Evolutionary conservation across 2,329 filamentous ascomycete species (phyloP), one percentile per base, ranked within the genome.

Genomic region (Cordyceps fumosorosea): DNA sequence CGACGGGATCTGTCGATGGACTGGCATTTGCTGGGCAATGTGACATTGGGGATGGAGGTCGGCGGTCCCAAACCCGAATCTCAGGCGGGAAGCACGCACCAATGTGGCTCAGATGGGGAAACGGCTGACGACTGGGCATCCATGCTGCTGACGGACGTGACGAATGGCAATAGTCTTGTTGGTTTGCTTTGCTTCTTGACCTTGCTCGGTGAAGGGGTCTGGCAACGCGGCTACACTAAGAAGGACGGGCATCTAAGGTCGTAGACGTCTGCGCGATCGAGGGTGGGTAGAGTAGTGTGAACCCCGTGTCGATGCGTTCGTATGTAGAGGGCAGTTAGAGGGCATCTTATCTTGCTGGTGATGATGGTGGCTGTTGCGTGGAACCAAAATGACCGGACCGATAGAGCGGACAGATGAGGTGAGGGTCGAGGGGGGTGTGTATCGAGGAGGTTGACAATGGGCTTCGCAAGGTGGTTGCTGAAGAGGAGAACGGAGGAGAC

Each of bases 1-100:
- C 42, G 56, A 32, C 56, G 56, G 34, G 56, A 59, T 52, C 56
- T 59, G 34, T 51, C 34, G 47, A 59, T 59, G 34, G 24, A 37
- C 10, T 37, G 42, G 20, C 18, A 18, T 44, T 59, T 51, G 22
- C 12, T 40, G 45, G n/a, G 18, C 45, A 22, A 42, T 34, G 47
- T 44, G 6, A 50, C 55, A 57, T 37, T 14, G 29, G 44, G 16
- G 18, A 57, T 59, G 47, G 47, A 44, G 29, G 29, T 7, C n/a
- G 14, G 34, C 29, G 11, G 32, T 59, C 22, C 10, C 22, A 59
- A 52, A 44, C 22, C 56, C 56, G 56, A 22, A 42, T 29, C 47
- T 44, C 47, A 47, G 56, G 20, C 44, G 47, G 7, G 52, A 3
- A 58, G 26, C 22, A 58, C 12, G 42, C 16, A 20, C 16, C 20